A percentile compares a stretch with the other conserved stretches of the same genome.
Conservation (phyloP, 495 filamentous ascomycete genomes). For the Letharia lupina region DNA sequence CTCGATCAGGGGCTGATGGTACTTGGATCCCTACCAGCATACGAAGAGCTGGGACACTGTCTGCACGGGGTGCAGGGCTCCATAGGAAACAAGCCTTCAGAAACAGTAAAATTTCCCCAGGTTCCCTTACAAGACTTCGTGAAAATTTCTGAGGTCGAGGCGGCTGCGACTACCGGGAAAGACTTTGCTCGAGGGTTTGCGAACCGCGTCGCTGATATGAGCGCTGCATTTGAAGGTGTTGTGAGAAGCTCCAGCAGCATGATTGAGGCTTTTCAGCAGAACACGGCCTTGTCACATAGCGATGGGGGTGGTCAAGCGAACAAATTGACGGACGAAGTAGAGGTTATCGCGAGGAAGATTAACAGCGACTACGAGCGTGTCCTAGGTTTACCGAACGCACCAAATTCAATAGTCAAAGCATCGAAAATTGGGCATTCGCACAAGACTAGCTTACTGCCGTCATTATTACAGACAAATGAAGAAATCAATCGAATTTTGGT, state of each 20-base stretch:
- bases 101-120: conserved; percentile 27
- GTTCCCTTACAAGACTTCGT: conserved; percentile 65
- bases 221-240: conserved; percentile 44
- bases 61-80: conserved; percentile 26
- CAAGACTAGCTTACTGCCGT: conserved; percentile 81
- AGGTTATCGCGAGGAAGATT: conserved; percentile 76
- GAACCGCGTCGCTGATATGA: conserved; percentile 44
- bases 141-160: conserved; percentile 55
- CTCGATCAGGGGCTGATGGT: conserved; percentile 62
- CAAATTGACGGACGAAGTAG: conserved; percentile 71
- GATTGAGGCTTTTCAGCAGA: conserved; percentile 29
- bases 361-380: conserved; percentile 78
- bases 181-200: conserved; percentile 45
- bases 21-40: conserved; percentile 52
- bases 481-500: conserved; percentile 71
- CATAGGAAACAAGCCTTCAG: conserved; percentile 19
- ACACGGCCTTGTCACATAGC: conserved; percentile 33
- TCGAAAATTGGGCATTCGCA: conserved; percentile 82
- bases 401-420: conserved; percentile 66
- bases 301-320: conserved; percentile 35
- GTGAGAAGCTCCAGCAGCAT: conserved; percentile 37
- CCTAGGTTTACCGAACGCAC: conserved; percentile 54
- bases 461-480: conserved; percentile 54
- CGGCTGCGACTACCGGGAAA: conserved; percentile 47
- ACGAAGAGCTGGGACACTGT: conserved; percentile 41